Evolutionary conservation across 2,329 filamentous ascomycete species (phyloP), one percentile per base, ranked within the genome.

Genomic region (Penicillium sclerotigenum): DNA sequence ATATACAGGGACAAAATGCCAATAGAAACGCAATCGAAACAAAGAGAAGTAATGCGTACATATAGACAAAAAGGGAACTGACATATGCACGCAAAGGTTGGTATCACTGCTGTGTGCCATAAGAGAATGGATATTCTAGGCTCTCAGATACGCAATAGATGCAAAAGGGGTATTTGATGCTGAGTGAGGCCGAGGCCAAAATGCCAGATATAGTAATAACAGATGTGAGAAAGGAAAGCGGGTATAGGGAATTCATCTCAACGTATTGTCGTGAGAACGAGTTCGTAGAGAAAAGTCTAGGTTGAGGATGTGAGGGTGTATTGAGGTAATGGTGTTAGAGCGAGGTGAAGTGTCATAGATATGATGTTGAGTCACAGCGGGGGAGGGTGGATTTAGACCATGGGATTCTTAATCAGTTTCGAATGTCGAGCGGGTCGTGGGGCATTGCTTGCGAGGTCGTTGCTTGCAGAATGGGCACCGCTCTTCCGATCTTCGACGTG

Each of bases 401-500:
- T 22, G 20, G 53, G n/a, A n/a, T 22, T 36, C 54, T 56, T 57
- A 37, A 62, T 51, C 47, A 64, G 55, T 52, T 56, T 59, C 26
- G 57, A 56, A 22, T 62, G 57, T 22, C 54, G 57, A 33, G 52
- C 28, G 45, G 52, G 55, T 34, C 41, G 29, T 28, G 20, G 14
- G 29, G 16, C 29, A 53, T 31, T 48, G 29, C 33, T 38, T 43
- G 33, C 28, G 47, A 29, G 16, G 42, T 14, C 16, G 24, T 4
- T 20, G 47, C 1, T 18, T 34, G 34, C 6, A 33, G 22, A 0
- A 16, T 41, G 22, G 9, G 33, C 13, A 29, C 54, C 52, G 31
- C 54, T 64, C 36, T 40, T 58, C 9, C 58, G 52, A 45, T 63
- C 59, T 20, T 54, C 53, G 14, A 64, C 48, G 4, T 59, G 63